phyloP scores from a whole-genome alignment of 192 early-diverging fungal genomes.

The Phlyctochytrium bullatum region DNA sequence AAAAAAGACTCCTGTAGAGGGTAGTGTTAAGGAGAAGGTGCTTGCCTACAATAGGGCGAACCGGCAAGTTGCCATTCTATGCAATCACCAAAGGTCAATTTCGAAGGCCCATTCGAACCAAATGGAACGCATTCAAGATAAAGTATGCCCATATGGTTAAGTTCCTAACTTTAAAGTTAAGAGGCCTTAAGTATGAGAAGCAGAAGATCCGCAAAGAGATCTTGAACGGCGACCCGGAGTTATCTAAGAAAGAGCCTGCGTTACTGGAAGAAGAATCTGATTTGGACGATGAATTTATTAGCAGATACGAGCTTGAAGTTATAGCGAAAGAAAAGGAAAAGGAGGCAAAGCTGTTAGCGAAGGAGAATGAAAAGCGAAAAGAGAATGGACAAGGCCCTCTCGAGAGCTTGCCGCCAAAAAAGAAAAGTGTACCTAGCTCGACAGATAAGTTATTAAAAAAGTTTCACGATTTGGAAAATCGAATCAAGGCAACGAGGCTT shows the following conservation, averaged over 20 bases:
- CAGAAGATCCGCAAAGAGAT: conserved; percentile 68
- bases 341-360: conserved; percentile 59
- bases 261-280: conserved; percentile 69
- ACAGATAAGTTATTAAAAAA: conserved; percentile 74
- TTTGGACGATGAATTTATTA: conserved; percentile 76
- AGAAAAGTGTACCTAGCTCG: conserved; percentile 27
- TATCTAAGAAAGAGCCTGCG: conserved; percentile 74
- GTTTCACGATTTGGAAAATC: conserved; percentile 66
- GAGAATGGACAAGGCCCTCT: conserved; percentile 54
- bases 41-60: conserved; percentile 94
- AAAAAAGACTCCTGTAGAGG: conserved; percentile 61
- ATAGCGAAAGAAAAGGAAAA: conserved; percentile 76
- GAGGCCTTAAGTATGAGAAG: conserved; percentile 85
- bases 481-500: conserved; percentile 71
- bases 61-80: conserved; percentile 91
- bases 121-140: conserved; percentile 81
- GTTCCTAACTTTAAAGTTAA: conserved; percentile 18
- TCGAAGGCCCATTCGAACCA: conserved; percentile 73
- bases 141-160: conserved; percentile 40
- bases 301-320: conserved; percentile 49
- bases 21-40: conserved; percentile 79
- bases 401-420: conserved; percentile 50
- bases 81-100: conserved; percentile 95
- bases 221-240: conserved; percentile 67
- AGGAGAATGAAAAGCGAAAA: conserved; percentile 79